These are phyloP conservation scores for Thielaviopsis musarum DNA, from an alignment of 2,329 filamentous ascomycete genomes.

Conservation along the genomic window DNA sequence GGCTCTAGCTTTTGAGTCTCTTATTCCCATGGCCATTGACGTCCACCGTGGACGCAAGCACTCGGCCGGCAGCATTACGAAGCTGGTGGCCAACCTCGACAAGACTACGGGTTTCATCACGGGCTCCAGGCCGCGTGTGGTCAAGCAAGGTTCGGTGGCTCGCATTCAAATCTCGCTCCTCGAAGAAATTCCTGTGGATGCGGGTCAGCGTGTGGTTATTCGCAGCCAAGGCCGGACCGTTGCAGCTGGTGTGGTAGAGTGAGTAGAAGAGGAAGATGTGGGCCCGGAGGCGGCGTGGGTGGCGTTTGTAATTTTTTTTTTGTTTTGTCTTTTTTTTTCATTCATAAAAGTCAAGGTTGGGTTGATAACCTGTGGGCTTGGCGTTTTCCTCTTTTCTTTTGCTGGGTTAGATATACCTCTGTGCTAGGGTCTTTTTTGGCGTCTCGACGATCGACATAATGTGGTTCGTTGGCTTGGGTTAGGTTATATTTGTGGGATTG, in stretches of 20 bases:
- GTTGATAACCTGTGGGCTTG: background rate
- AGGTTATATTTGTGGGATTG: background rate
- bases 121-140: constrained; percentile 72
- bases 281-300: background rate
- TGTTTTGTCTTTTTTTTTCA: background rate
- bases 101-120: constrained; percentile 57
- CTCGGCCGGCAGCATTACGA: constrained; percentile 54
- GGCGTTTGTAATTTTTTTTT: background rate
- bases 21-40: constrained; percentile 79
- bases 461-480: background rate
- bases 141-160: constrained; percentile 65
- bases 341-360: background rate
- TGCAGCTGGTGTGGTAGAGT: constrained; percentile 73
- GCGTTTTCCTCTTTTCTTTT: background rate
- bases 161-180: constrained; percentile 61
- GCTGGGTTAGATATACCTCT: background rate
- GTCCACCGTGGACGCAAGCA: constrained; percentile 76
- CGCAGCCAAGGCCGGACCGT: constrained; percentile 68
- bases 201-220: constrained; percentile 63
- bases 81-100: constrained; percentile 58
- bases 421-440: background rate
- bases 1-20: constrained; percentile 72
- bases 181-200: constrained; percentile 60
- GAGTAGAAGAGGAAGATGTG: constrained; percentile 16
- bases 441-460: background rate